Base-by-base conservation (phyloP, 176 grass and related monocot genomes). In the Carex myosuroides region DNA sequence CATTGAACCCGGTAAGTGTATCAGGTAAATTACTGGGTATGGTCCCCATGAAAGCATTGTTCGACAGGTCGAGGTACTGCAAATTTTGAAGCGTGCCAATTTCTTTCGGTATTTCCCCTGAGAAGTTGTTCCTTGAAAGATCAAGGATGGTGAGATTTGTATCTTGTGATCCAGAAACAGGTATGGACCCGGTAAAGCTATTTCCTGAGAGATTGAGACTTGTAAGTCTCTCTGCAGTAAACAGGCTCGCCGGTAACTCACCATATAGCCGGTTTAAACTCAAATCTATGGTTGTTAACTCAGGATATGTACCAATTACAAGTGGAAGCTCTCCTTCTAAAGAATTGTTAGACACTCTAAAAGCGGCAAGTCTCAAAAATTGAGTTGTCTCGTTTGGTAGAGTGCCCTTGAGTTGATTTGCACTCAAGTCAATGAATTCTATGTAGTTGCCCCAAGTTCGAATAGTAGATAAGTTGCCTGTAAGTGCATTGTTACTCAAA, bases 101-200 rank as follows among this genome's bases (percentile, higher is more conserved):
- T 82, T 85, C 26, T 79, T 81, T 85, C 9, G 92, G 92, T 12
- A 98, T 93, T 85, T 86, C 29, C 32, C 92, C 95, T 46, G 84
- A 79, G 80, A 98, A 93, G 70, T 89, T 90, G 56, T 98, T 98
- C 74, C 77, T 90, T 80, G 95, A 98, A 88, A 98, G 91, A 93
- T 94, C 95, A 89, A 98, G 81, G 92, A 79, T 83, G 56, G 87
- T 86, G 3, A 98, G 84, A 53, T 88, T 98, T 39, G 83, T 88
- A 46, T 63, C 63, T 81, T 83, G 79, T 80, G 81, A 75, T 65
- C 42, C 85, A 52, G 69, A 73, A 89, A 91, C 84, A 71, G 91
- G 91, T 29, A 93, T 86, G 65, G 59, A 56, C 67, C 89, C 91
- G 68, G 77, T 68, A 80, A 97, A 91, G 73, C 50, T 88, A 85